These are phyloP conservation scores for Geosiphon pyriformis DNA, from an alignment of 192 early-diverging fungal species.

Conservation along the genomic window DNA sequence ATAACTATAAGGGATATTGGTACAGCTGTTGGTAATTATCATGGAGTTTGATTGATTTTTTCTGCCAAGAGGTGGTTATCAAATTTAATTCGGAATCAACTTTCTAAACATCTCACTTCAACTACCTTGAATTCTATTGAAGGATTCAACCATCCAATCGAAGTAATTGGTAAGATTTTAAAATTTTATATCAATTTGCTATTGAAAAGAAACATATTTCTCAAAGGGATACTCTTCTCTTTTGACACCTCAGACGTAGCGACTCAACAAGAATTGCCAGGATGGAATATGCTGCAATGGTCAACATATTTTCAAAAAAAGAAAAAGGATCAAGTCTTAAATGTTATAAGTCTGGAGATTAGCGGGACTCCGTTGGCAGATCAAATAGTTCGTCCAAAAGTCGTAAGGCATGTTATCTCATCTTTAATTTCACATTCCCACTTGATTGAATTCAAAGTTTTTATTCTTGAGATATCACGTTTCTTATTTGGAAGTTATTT, in stretches of 20 bases:
- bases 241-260: slow-evolving; percentile 57
- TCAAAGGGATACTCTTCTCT: background rate
- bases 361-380: slow-evolving; percentile 63
- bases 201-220: background rate
- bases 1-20: slow-evolving; percentile 62
- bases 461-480: no score
- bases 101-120: background rate
- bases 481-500: no score
- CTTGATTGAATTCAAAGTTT: no score
- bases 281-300: slow-evolving; percentile 82
- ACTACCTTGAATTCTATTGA: background rate
- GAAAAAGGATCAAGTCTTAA: slow-evolving; percentile 67
- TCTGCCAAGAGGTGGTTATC: no score
- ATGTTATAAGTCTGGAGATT: slow-evolving; percentile 88
- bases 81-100: background rate
- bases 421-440: no score
- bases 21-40: slow-evolving; percentile 36
- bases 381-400: slow-evolving; percentile 62
- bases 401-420: slow-evolving; percentile 59
- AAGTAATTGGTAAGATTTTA: slow-evolving; percentile 58
- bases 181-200: background rate
- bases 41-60: no score
- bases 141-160: slow-evolving; percentile 66
- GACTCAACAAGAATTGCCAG: slow-evolving; percentile 73
- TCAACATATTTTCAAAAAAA: slow-evolving; percentile 68